Base-by-base conservation (phyloP, 1,284 basidiomycete genomes). In the Malassezia japonica region DNA sequence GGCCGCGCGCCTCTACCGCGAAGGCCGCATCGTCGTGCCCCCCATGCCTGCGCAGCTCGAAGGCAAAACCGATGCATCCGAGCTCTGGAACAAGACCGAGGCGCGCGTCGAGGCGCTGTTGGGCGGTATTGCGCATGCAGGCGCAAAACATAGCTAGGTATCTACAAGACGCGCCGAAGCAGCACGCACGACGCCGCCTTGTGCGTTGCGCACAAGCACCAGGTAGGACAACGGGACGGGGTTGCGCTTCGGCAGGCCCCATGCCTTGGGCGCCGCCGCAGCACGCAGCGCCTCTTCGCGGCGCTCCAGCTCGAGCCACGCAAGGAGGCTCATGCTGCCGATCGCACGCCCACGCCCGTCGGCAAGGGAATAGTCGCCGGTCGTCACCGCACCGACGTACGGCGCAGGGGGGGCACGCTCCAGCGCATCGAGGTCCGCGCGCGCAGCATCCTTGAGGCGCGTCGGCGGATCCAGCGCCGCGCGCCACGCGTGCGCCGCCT, bases 351-450 rank as follows among this genome's bases (percentile, higher is more conserved):
- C 55, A n/a, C 35, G 37, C n/a, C 65, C 65, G 6, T 57, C 59
- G 0, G 59, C 53, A 1, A 67, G 38, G 37, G 65, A 56, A 23
- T 65, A 65, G 43, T 67, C 61, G 13, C 65, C 65, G 24, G 61
- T 59, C 16, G 59, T 41, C 15, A 67, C 61, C 0, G 56, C 59
- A 7, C 65, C 65, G 4, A 64, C 29, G 2, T 51, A 54, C 54
- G 25, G 59, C 41, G 53, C 46, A 51, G n/a, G 43, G 12, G 24
- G 48, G 48, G 25, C 48, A 49, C 16, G 56, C 57, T 32, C 62
- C 39, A 31, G 55, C 42, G 43, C 25, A 23, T 49, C 33, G 25
- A 60, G 28, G 35, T 50, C 52, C 1, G 25, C 2, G 4, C 33
- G 45, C 13, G 51, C 37, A 16, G 18, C 16, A 6, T 46, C 29